Percentiles rank a stretch among this genome's conserved stretches.
Evolutionary conservation across 2,329 filamentous ascomycete species (phyloP).

Genomic region (Allantophomopsis lycopodina): DNA sequence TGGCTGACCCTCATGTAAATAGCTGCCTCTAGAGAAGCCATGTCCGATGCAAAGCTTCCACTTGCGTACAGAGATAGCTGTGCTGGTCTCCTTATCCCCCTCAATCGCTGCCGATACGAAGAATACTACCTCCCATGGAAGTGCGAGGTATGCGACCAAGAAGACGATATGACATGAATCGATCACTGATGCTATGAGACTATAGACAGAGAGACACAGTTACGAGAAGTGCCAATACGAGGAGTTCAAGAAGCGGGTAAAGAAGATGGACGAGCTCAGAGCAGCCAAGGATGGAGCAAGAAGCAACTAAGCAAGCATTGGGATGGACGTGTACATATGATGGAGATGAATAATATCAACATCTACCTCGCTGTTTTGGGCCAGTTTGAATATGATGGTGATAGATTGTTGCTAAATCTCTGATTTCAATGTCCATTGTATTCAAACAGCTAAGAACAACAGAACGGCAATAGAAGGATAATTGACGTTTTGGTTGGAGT

Average conservation of each 20-base stretch:
- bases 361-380: too few relatives aligned
- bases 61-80: slow-evolving; percentile 91
- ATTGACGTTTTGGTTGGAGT: too few relatives aligned
- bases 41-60: slow-evolving; percentile 81
- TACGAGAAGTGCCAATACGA: slow-evolving; percentile 99
- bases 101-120: slow-evolving; percentile 87
- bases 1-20: slow-evolving; percentile 6
- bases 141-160: slow-evolving; percentile 56
- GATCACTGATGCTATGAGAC: slow-evolving; percentile 5
- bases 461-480: too few relatives aligned
- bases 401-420: too few relatives aligned
- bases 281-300: slow-evolving; percentile 71
- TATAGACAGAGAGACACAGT: slow-evolving; percentile 82
- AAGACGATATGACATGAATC: too few relatives aligned
- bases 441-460: too few relatives aligned
- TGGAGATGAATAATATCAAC: neutral
- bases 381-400: too few relatives aligned
- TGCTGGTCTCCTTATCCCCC: slow-evolving; percentile 83
- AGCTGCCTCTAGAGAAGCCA: slow-evolving; percentile 80
- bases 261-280: slow-evolving; percentile 95
- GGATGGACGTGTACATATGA: slow-evolving; percentile 1
- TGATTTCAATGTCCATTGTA: too few relatives aligned
- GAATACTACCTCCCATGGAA: slow-evolving; percentile 96
- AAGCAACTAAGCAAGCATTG: slow-evolving; percentile 52
- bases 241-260: slow-evolving; percentile 96